Evolutionary conservation across 2,329 filamentous ascomycete species (phyloP), one percentile per base, ranked within the genome.

Genomic region (Aspergillus costaricaensis): DNA sequence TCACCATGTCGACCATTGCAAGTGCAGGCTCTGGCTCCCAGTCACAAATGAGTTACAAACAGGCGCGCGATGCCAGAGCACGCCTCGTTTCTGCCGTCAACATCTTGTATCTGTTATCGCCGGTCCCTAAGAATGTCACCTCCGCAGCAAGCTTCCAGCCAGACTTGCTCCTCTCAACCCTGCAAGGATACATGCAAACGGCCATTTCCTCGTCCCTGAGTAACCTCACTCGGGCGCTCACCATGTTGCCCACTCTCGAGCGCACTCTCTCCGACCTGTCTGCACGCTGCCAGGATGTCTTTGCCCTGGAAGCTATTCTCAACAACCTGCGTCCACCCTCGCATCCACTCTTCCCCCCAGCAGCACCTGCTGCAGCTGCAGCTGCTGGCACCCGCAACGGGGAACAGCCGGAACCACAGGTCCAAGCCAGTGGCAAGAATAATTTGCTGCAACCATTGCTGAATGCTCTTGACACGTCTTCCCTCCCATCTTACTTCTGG

Each of bases 401-500:
- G 10, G 62, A 68, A 23, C 72, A 80, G 48, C 74, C 79, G 50
- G 69, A 71, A 4, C 25, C 58, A 4, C 57, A 53, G 19, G 12
- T 15, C 4, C 43, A 55, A 38, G 27, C 41, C 3, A 85, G 80
- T 49, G 66, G 58, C 39, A 70, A 72, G 27, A 59, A 70, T 51
- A 85, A 85, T 59, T 83, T 97, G 44, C 82, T 97, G 0, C 85
- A 89, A 59, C 88, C 88, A 0, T 80, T 96, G 0, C 84, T 96
- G 8, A 80, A 85, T 10, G 82, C 88, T n/a, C 85, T 99, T 7
- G 95, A 98, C 76, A 96, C 92, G 0, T 87, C 91, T 0, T 95
- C 91, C 2, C 80, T 99, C 15, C 87, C 92, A 1, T 94, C 91
- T 0, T 96, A 94, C 74, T 99, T 96, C 79, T 99, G 95, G 92